phyloP scores from a whole-genome alignment of 441 rosid species.

The Populus hybrid region DNA sequence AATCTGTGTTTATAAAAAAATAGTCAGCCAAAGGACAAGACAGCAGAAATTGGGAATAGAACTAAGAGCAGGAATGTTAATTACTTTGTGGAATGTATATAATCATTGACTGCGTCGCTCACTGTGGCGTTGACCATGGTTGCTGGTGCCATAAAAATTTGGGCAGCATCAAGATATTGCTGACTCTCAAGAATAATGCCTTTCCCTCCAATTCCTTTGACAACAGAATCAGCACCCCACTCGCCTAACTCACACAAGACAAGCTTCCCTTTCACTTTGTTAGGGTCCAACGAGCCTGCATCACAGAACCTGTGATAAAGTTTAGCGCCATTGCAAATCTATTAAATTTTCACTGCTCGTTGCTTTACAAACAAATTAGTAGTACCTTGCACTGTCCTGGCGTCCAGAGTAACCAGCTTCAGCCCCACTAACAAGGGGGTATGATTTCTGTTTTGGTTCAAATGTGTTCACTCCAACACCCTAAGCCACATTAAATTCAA shows the following conservation, averaged over 20 bases:
- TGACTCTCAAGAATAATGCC: constrained; percentile 52
- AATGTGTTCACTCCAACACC: constrained; percentile 67
- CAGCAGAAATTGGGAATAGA: neutral
- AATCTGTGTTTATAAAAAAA: constrained; percentile 37
- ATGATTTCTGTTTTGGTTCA: constrained; percentile 45
- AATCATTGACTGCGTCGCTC: constrained; percentile 43
- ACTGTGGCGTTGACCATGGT: constrained; percentile 56
- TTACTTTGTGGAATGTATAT: constrained; percentile 71
- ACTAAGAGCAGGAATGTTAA: neutral
- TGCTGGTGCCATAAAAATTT: constrained; percentile 72
- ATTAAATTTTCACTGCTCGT: neutral
- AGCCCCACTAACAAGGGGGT: constrained; percentile 67
- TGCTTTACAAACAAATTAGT: neutral
- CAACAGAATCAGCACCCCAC: constrained; percentile 61
- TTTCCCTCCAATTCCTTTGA: constrained; percentile 60
- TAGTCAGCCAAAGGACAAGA: neutral
- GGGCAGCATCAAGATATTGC: constrained; percentile 62
- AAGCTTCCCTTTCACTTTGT: constrained; percentile 70
- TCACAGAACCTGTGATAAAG: constrained; percentile 47
- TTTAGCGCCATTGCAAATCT: too few species aligned
- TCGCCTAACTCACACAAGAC: constrained; percentile 46
- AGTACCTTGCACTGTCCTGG: constrained; percentile 43
- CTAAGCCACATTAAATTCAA: constrained; percentile 26
- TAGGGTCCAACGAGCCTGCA: constrained; percentile 52
- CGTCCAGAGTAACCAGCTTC: constrained; percentile 48